These are phyloP conservation scores for Symbiodinium pilosum DNA, from an alignment of 73 alveolate species.

Conservation along the genomic window DNA sequence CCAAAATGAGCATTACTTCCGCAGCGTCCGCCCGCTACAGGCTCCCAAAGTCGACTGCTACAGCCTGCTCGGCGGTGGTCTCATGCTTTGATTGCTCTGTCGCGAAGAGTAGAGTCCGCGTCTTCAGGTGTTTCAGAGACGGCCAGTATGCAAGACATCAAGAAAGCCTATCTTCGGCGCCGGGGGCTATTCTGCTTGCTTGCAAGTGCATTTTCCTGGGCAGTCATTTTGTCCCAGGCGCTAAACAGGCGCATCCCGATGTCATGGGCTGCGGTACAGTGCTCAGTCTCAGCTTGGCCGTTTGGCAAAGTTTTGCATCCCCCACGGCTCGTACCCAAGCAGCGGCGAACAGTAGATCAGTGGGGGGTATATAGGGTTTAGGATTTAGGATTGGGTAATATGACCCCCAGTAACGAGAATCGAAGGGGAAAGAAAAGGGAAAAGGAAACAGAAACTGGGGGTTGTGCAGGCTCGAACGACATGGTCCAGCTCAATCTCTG, in stretches of 20 bases:
- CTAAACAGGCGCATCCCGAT: constrained; percentile 53
- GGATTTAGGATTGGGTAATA: too few relatives aligned
- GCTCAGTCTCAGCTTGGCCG: background rate
- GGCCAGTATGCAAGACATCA: constrained; percentile 58
- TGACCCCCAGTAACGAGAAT: too few relatives aligned
- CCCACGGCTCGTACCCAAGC: too few relatives aligned
- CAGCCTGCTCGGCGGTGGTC: constrained; percentile 30
- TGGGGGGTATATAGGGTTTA: too few relatives aligned
- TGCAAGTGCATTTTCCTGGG: too few relatives aligned
- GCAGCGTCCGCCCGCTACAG: background rate
- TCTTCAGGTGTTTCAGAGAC: constrained; percentile 42
- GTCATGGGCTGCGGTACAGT: constrained; percentile 16
- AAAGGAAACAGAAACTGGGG: too few relatives aligned
- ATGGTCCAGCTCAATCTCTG: constrained; percentile 91
- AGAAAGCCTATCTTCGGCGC: constrained; percentile 66
- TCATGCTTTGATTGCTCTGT: too few relatives aligned
- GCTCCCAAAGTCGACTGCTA: constrained; percentile 91
- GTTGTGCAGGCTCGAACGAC: constrained; percentile 5
- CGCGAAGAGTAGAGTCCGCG: too few relatives aligned
- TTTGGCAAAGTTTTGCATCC: too few relatives aligned
- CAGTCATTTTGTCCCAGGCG: background rate
- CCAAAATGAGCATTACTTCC: too few relatives aligned
- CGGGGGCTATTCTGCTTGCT: background rate
- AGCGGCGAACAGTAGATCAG: too few relatives aligned
- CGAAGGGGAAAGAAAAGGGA: too few relatives aligned